These are phyloP conservation scores for Globisporangium splendens DNA, from an alignment of 352 stramenopile species.

Conservation along the genomic window DNA sequence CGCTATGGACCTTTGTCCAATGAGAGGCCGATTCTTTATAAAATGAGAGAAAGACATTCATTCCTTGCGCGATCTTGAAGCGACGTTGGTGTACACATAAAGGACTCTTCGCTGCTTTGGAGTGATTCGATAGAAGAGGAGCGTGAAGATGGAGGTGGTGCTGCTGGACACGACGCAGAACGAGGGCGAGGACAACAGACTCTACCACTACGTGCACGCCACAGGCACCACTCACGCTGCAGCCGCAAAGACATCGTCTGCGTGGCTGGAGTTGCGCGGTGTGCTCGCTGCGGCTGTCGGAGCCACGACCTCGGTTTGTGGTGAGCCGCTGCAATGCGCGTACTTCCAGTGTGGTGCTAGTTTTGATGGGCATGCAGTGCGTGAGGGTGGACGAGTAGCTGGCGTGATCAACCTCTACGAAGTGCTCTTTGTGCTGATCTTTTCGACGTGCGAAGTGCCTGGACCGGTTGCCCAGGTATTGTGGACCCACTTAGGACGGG, in stretches of 20 bases:
- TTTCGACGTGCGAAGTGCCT: slow-evolving; percentile 17
- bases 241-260: slow-evolving; percentile 1
- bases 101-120: too few relatives aligned
- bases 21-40: too few relatives aligned
- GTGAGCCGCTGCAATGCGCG: slow-evolving; percentile 34
- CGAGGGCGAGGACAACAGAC: slow-evolving; percentile 64
- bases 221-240: background rate
- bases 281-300: slow-evolving; percentile 59
- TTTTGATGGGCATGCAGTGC: background rate
- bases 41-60: too few relatives aligned
- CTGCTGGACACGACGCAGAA: slow-evolving; percentile 62
- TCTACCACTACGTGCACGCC: slow-evolving; percentile 36
- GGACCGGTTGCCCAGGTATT: slow-evolving; percentile 19
- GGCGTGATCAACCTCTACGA: slow-evolving; percentile 49
- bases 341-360: slow-evolving; percentile 19
- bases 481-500: background rate
- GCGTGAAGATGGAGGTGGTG: slow-evolving; percentile 36
- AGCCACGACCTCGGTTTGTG: slow-evolving; percentile 40
- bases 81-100: too few relatives aligned
- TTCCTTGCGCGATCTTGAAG: too few relatives aligned
- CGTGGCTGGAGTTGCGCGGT: slow-evolving; percentile 43
- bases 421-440: slow-evolving; percentile 54
- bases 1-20: too few relatives aligned
- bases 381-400: slow-evolving; percentile 19
- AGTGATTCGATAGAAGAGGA: too few relatives aligned